These are phyloP conservation scores for Ophiocordyceps robertsii DNA, from an alignment of 2,329 filamentous ascomycete species.

Conservation along the genomic window DNA sequence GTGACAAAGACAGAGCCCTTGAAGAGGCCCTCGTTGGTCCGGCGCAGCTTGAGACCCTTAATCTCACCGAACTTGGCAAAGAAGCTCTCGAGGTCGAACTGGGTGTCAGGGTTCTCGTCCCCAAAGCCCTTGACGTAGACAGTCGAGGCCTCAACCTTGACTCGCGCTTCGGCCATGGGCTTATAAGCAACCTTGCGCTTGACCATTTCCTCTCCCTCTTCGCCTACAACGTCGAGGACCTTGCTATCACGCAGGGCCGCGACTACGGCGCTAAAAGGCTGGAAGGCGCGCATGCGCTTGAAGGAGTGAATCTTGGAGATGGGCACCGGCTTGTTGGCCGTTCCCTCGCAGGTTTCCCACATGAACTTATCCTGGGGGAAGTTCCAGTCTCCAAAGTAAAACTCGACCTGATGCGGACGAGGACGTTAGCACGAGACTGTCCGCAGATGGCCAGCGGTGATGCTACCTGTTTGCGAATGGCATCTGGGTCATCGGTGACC, in stretches of 20 bases:
- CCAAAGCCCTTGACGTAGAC: slow-evolving; percentile 95
- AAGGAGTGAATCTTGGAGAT: slow-evolving; percentile 72
- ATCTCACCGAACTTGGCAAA: slow-evolving; percentile 70
- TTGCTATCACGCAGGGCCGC: slow-evolving; percentile 69
- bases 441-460: background rate
- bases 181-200: slow-evolving; percentile 64
- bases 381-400: slow-evolving; percentile 91
- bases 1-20: slow-evolving; percentile 97
- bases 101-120: slow-evolving; percentile 66
- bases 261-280: slow-evolving; percentile 73
- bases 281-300: slow-evolving; percentile 93
- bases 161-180: slow-evolving; percentile 42
- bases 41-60: slow-evolving; percentile 76
- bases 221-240: slow-evolving; percentile 58
- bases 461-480: slow-evolving; percentile 71
- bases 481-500: slow-evolving; percentile 61
- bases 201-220: slow-evolving; percentile 57
- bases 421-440: background rate
- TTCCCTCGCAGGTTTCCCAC: slow-evolving; percentile 62
- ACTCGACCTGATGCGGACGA: slow-evolving; percentile 57
- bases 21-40: slow-evolving; percentile 59
- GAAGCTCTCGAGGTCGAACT: slow-evolving; percentile 90
- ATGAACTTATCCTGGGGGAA: slow-evolving; percentile 81
- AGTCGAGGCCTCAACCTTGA: slow-evolving; percentile 56
- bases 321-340: slow-evolving; percentile 67